These are phyloP conservation scores for Zasmidium citrigriseum DNA, from an alignment of 2,329 filamentous ascomycete genomes.

Conservation along the genomic window DNA sequence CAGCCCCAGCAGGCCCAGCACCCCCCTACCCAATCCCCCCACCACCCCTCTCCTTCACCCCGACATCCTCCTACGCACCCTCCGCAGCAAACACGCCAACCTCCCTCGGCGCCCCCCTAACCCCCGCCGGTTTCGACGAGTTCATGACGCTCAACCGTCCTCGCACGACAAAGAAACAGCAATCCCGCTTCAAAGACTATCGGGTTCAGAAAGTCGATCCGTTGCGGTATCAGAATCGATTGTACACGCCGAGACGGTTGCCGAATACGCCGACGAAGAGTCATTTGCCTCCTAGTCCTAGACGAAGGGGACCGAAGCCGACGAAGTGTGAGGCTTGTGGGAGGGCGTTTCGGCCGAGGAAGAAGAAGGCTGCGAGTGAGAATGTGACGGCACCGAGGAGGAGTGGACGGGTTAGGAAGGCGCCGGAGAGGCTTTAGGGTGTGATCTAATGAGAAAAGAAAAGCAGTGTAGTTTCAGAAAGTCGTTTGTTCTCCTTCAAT, in stretches of 20 bases:
- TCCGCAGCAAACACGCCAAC: too few species aligned
- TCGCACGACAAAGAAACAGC: background rate
- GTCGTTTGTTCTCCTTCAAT: too few species aligned
- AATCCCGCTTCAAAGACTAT: conserved; percentile 7
- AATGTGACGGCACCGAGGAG: background rate
- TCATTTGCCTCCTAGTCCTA: conserved; percentile 17
- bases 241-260: conserved; percentile 13
- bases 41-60: too few species aligned
- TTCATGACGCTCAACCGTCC: background rate
- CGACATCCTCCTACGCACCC: too few species aligned
- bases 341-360: conserved; percentile 13
- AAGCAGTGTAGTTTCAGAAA: too few species aligned
- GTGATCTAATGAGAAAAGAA: too few species aligned
- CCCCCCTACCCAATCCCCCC: too few species aligned
- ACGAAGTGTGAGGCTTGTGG: conserved; percentile 16
- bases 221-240: conserved; percentile 17
- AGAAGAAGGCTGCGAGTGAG: background rate
- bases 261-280: conserved; percentile 21
- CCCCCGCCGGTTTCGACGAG: conserved; percentile 8
- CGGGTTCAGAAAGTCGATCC: conserved; percentile 15
- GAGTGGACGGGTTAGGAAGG: background rate
- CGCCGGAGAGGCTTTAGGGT: background rate
- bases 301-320: conserved; percentile 4
- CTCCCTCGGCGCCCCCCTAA: background rate
- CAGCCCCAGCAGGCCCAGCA: too few species aligned